Base-by-base conservation (phyloP, 202 grass and related monocot species). In the Schoenoplectus tabernaemontani region DNA sequence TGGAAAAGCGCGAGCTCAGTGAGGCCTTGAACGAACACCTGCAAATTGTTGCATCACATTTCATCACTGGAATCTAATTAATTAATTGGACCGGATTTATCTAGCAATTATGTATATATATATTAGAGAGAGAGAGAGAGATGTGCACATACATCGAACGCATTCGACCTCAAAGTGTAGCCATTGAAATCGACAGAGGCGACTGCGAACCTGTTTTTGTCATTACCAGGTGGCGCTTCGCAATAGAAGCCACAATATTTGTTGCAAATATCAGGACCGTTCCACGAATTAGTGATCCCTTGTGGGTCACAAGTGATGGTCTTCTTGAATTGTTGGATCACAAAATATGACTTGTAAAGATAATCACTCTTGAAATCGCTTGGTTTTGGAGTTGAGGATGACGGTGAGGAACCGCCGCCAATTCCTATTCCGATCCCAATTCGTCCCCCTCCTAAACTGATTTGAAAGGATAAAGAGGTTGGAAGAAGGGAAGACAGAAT, bases 121-220 rank as follows among this genome's bases (percentile, higher is more conserved):
- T 23, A 58, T 9, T n/a, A n/a, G n/a, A n/a, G n/a, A n/a, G n/a
- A n/a, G n/a, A n/a, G n/a, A n/a, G n/a, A n/a, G n/a, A 48, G 28
- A 33, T 53, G 12, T 54, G 16, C 53, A 74, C 69, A 2, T 53
- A 74, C 69, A 30, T 33, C 69, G 13, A 34, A 74, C 0, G 36
- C 53, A 7, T 22, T 39, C 0, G 87, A 17, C 1, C 1, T 4
- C 24, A 98, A 37, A 16, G 0, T 11, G 78, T 78, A 86, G 9
- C 83, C 83, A 71, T 98, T 98, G 86, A 95, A 89, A 90, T 98
- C 95, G 67, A 92, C 89, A 47, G 95, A 90, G 58, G 95, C 95
- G 61, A 98, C 59, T 63, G 91, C 33, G 10, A 22, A 72, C 17
- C n/a, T 1, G 33, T 1, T 10, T 77, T 82, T 2, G 0, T 23